Base-by-base conservation (phyloP, 257 asterid genomes). In the Gentiana macrophylla region DNA sequence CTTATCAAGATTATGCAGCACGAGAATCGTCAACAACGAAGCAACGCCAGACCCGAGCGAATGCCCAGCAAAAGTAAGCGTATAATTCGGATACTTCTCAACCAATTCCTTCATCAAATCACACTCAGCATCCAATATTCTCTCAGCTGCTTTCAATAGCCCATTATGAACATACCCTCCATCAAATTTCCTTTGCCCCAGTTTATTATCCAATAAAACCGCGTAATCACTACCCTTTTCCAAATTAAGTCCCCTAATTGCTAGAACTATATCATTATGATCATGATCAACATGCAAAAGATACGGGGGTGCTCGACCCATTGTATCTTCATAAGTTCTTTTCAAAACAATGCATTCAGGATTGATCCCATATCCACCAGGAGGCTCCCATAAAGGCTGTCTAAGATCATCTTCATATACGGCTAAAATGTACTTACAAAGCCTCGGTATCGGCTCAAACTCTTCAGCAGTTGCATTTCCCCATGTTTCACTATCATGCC, bases 31-130 rank as follows among this genome's bases (percentile, higher is more conserved):
- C 76, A 87, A 60, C 35, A 84, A 49, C 2, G 93, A 82, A 1
- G 96, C 96, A 80, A 87, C 94, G 24, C 96, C 96, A 9, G 96
- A 84, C 47, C 96, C 96, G 35, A 87, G 67, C 5, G 96, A 87
- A 65, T 87, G 96, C 4, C 96, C 94, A 0, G 94, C 65, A 15
- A 84, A 79, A n/a, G 96, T 87, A 70, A 87, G 58, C 3, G 83
- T 84, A 59, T 84, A 87, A 45, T 72, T 69, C 2, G 93, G 87
- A 74, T 87, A 72, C 48, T 79, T 79, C 55, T 72, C 81, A 35
- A 79, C 67, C 68, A 83, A 49, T 33, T 82, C 83, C 83, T 71
- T 87, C 72, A 87, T 37, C 65, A 63, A 53, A 44, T 82, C 80
- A 56, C 82, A 68, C 45, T 84, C 96, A 3, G 76, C 71, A 67